Percentiles rank a stretch among this genome's conserved stretches.
These are phyloP conservation scores for Stagonosporopsis tanaceti DNA, from an alignment of 2,329 filamentous ascomycete species.

Conservation along the genomic window DNA sequence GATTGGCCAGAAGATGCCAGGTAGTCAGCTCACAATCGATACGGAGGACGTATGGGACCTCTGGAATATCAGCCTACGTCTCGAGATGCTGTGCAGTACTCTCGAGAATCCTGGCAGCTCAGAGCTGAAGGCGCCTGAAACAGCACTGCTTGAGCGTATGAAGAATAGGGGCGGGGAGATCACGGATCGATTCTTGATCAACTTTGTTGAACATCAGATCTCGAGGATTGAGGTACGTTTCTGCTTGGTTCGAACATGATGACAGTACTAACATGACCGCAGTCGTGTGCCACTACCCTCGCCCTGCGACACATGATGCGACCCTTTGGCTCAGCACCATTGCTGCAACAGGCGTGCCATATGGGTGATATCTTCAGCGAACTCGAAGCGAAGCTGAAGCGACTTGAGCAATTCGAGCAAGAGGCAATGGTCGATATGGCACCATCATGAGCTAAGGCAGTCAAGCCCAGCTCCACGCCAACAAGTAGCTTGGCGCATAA, in stretches of 20 bases:
- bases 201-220: conserved; percentile 93
- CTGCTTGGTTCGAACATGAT: background rate
- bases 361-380: conserved; percentile 75
- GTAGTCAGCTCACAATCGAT: conserved; percentile 77
- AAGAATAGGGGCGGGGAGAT: conserved; percentile 80
- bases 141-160: conserved; percentile 79
- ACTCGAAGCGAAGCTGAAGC: conserved; percentile 67
- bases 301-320: conserved; percentile 79
- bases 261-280: conserved; percentile 32
- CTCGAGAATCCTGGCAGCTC: conserved; percentile 74
- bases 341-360: conserved; percentile 78
- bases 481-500: background rate
- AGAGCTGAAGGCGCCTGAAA: conserved; percentile 79
- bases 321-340: conserved; percentile 68
- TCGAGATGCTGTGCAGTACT: conserved; percentile 92
- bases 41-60: conserved; percentile 87
- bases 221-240: conserved; percentile 87
- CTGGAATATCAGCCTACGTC: conserved; percentile 85
- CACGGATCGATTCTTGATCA: conserved; percentile 85
- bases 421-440: conserved; percentile 40
- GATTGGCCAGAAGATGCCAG: conserved; percentile 68
- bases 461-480: background rate
- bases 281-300: conserved; percentile 85
- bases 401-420: conserved; percentile 61
- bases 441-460: conserved; percentile 25